These are phyloP conservation scores for Aspergillus nomiae DNA, from an alignment of 2,329 filamentous ascomycete genomes.

Conservation along the genomic window DNA sequence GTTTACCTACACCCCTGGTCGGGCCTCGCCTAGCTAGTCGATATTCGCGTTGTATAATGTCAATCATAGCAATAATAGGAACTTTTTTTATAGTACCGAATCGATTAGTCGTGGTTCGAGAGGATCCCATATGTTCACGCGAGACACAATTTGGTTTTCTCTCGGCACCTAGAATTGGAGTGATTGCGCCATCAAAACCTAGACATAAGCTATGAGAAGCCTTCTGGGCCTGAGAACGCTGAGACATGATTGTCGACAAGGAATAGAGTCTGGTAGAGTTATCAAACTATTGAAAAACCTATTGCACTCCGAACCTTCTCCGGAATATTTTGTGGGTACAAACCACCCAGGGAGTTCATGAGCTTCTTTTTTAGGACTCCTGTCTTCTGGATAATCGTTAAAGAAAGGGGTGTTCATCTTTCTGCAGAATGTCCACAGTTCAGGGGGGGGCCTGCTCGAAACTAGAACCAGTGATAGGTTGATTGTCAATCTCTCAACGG, in stretches of 20 bases:
- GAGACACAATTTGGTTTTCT: neutral
- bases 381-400: neutral
- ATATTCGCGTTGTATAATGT: neutral
- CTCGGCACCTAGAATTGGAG: neutral
- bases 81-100: neutral
- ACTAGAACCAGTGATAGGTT: neutral
- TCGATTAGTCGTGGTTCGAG: neutral
- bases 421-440: neutral
- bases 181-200: neutral
- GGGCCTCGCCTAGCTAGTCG: neutral
- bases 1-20: too few species aligned
- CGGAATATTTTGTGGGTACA: constrained; percentile 1
- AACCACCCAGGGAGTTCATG: neutral
- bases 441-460: neutral
- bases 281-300: constrained; percentile 8
- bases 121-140: neutral
- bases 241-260: neutral
- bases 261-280: neutral
- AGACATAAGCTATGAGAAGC: neutral
- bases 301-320: constrained; percentile 3
- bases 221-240: too few species aligned
- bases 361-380: neutral
- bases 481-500: neutral
- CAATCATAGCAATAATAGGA: neutral
- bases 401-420: neutral